Conservation (phyloP, 495 filamentous ascomycete species). For the Hypoxylon subgilvum region DNA sequence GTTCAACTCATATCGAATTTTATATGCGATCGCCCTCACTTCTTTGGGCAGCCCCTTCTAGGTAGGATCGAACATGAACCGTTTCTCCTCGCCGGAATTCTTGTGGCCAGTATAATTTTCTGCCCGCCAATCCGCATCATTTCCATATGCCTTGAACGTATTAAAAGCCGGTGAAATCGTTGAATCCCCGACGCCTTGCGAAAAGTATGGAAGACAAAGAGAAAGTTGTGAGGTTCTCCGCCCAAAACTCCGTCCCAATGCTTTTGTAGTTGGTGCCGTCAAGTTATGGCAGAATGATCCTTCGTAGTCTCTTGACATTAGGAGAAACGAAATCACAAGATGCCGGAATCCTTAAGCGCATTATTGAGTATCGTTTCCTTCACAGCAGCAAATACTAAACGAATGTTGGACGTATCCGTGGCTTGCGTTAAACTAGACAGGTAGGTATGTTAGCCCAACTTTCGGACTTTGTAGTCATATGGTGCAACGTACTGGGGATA, state of each 20-base stretch:
- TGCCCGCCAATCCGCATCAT: conserved; percentile 30
- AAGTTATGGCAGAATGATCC: conserved; percentile 7
- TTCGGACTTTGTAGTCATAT: neutral
- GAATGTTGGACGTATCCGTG: conserved; percentile 97
- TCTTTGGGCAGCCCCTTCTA: conserved; percentile 20
- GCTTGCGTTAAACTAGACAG: conserved; percentile 86
- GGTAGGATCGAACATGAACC: conserved; percentile 29
- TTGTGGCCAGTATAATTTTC: conserved; percentile 20
- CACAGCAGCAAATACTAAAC: conserved; percentile 94
- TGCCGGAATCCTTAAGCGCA: conserved; percentile 95
- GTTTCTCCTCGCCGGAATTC: conserved; percentile 16
- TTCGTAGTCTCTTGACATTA: neutral
- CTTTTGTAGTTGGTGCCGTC: conserved; percentile 33
- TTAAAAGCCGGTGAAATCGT: conserved; percentile 26
- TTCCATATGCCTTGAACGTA: conserved; percentile 34
- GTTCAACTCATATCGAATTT: conserved; percentile 24
- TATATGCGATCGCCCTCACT: conserved; percentile 18
- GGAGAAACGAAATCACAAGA: conserved; percentile 67
- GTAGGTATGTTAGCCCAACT: conserved; percentile 42
- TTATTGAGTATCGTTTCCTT: conserved; percentile 99
- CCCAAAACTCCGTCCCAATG: conserved; percentile 43
- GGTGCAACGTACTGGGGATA: conserved; percentile 86
- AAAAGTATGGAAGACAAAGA: conserved; percentile 27
- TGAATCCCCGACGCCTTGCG: conserved; percentile 40
- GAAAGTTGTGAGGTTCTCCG: conserved; percentile 29